Conservation (phyloP, 1,284 basidiomycete genomes). For the Takashimella tepidaria region DNA sequence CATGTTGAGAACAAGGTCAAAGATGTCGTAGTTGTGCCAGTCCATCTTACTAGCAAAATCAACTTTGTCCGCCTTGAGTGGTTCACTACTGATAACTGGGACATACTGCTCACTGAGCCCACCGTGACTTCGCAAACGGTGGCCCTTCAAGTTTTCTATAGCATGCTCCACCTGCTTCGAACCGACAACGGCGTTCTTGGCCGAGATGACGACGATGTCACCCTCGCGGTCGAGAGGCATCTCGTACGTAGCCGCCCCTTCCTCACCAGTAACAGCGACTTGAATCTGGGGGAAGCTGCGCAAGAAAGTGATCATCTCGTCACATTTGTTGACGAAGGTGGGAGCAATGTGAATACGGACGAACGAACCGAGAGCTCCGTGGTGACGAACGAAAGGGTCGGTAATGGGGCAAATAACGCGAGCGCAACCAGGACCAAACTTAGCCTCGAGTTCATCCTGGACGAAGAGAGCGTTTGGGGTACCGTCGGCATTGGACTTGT, state of each 20-base stretch:
- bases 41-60: not conserved
- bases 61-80: not conserved
- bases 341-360: slow-evolving; percentile 1
- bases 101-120: slow-evolving; percentile 6
- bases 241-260: slow-evolving; percentile 2
- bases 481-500: slow-evolving; percentile 4
- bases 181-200: slow-evolving; percentile 4
- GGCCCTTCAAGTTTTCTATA: slow-evolving; percentile 6
- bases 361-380: slow-evolving; percentile 5
- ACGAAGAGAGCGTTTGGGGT: slow-evolving; percentile 1
- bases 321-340: not conserved
- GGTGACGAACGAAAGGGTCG: slow-evolving; percentile 8
- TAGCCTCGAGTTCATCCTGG: slow-evolving; percentile 4
- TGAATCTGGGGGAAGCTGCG: not conserved
- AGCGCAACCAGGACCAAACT: not conserved
- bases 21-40: slow-evolving; percentile 7
- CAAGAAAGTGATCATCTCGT: slow-evolving; percentile 3
- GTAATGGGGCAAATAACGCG: slow-evolving; percentile 6
- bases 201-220: slow-evolving; percentile 2
- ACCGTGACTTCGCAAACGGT: slow-evolving; percentile 5
- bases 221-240: slow-evolving; percentile 5
- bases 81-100: not conserved
- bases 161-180: slow-evolving; percentile 2
- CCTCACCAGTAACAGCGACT: slow-evolving; percentile 2
- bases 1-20: slow-evolving; percentile 4